phyloP scores from a whole-genome alignment of 1,284 basidiomycete genomes.

The Microbotryomycetes sp. region DNA sequence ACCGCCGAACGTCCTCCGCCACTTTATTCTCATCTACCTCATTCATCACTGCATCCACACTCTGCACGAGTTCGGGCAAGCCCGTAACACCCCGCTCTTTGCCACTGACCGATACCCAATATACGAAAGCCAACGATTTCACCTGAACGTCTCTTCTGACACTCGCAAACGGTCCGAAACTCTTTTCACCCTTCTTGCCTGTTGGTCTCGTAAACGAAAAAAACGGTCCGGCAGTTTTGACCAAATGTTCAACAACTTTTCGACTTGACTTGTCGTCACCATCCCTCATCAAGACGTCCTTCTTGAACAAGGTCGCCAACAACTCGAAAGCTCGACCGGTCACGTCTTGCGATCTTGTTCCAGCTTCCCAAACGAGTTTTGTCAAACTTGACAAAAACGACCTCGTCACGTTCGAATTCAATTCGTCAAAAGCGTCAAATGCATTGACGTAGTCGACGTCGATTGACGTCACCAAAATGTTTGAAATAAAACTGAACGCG shows the following conservation, averaged over 20 bases:
- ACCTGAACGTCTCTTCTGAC: too few species aligned
- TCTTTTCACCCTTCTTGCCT: too few species aligned
- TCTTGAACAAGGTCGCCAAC: not conserved
- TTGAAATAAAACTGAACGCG: not conserved
- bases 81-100: too few species aligned
- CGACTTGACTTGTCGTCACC: not conserved
- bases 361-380: not conserved
- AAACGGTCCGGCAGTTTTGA: not conserved
- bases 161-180: too few species aligned
- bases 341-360: not conserved
- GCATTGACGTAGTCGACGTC: not conserved
- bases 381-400: not conserved
- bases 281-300: too few species aligned
- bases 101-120: too few species aligned
- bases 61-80: too few species aligned
- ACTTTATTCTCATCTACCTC: too few species aligned
- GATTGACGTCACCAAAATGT: not conserved
- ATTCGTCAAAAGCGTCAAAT: not conserved
- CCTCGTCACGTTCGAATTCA: not conserved
- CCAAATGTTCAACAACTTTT: not conserved
- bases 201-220: too few species aligned
- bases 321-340: not conserved
- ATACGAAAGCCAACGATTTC: too few species aligned
- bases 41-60: too few species aligned
- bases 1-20: too few species aligned